These are phyloP conservation scores for Trypanosoma congolense DNA, from an alignment of 208 protist genomes.

Conservation along the genomic window DNA sequence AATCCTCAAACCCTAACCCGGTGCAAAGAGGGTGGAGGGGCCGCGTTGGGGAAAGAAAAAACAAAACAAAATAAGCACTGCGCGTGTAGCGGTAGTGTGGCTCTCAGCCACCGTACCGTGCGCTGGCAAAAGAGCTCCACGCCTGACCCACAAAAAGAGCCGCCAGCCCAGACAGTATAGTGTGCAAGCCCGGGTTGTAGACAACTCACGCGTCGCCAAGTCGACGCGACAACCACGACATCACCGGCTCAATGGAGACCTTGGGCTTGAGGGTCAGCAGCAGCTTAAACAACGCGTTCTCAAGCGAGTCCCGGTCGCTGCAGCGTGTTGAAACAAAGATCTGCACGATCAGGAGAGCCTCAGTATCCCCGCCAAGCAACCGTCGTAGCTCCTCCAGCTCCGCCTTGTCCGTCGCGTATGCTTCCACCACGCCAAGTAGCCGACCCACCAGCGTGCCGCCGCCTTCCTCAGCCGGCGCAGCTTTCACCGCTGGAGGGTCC, in stretches of 20 bases:
- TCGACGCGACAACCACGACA: conserved; percentile 3
- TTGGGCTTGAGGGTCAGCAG: conserved; percentile 20
- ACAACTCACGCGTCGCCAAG: too few relatives aligned
- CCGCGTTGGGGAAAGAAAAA: too few relatives aligned
- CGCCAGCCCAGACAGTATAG: too few relatives aligned
- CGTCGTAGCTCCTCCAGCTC: conserved; percentile 11
- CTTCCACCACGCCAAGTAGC: conserved; percentile 17
- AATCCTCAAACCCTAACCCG: too few relatives aligned
- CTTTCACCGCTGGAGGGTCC: not conserved
- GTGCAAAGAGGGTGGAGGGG: too few relatives aligned
- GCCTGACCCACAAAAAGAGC: too few relatives aligned
- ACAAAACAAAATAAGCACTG: conserved; percentile 1
- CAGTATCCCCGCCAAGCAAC: conserved; percentile 19
- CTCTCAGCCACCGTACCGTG: too few relatives aligned
- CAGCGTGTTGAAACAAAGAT: conserved; percentile 24
- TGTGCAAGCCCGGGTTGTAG: too few relatives aligned
- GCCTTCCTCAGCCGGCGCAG: not conserved
- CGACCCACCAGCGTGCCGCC: not conserved
- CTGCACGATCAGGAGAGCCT: conserved; percentile 31
- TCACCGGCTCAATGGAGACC: conserved; percentile 8
- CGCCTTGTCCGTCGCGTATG: not conserved
- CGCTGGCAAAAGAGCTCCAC: too few relatives aligned
- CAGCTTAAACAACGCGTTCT: conserved; percentile 21
- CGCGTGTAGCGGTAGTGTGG: not conserved
- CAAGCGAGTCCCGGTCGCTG: conserved; percentile 9